A percentile compares a stretch with the other conserved stretches of the same genome.
These are phyloP conservation scores for Talaromyces sp. DNA, from an alignment of 2,329 filamentous ascomycete species.

Conservation along the genomic window DNA sequence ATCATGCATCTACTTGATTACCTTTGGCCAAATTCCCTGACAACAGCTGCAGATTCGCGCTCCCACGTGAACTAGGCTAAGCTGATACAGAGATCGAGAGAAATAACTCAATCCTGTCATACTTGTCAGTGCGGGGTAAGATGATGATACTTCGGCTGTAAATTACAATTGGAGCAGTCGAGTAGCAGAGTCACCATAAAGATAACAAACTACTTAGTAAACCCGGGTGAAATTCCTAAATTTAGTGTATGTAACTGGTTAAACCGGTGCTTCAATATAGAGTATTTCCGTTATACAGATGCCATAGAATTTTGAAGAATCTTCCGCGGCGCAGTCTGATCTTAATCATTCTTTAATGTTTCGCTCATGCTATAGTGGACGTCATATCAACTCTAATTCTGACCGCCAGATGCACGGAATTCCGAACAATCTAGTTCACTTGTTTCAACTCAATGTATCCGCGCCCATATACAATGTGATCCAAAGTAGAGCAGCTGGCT, in stretches of 20 bases:
- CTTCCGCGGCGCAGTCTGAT: no score
- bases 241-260: no score
- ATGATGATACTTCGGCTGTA: not conserved
- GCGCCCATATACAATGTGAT: constrained; percentile 74
- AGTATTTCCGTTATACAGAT: no score
- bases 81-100: not conserved
- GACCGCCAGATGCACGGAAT: constrained; percentile 63
- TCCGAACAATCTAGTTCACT: constrained; percentile 61
- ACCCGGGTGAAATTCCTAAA: no score
- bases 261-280: no score
- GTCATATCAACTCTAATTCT: constrained; percentile 65
- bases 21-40: not conserved
- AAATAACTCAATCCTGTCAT: not conserved
- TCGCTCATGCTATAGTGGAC: constrained; percentile 70
- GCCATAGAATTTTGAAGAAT: no score
- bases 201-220: not conserved
- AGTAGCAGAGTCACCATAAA: not conserved
- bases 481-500: constrained; percentile 73
- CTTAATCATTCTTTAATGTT: constrained; percentile 50
- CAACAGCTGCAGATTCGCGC: not conserved
- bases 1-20: not conserved
- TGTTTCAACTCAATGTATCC: constrained; percentile 67
- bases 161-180: not conserved
- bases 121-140: not conserved
- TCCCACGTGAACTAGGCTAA: not conserved